Percentiles rank a stretch among this genome's conserved stretches.
Evolutionary conservation across 2,329 filamentous ascomycete species (phyloP).

Genomic region (Aspergillus phoenicis): DNA sequence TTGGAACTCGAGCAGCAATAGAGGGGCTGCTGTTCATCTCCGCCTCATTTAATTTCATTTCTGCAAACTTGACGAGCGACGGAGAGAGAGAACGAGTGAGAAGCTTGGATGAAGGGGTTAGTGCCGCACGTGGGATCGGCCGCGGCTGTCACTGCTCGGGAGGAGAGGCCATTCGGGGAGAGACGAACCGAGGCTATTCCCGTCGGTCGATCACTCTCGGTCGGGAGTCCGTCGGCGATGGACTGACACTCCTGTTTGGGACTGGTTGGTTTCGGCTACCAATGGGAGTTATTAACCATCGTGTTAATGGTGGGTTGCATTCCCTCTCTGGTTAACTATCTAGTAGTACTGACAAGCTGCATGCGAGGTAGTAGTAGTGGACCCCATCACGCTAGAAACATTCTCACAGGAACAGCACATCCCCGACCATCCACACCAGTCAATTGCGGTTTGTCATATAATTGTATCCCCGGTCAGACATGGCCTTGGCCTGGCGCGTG

Average conservation of each 20-base stretch:
- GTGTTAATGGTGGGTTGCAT: no score
- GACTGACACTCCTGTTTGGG: no score
- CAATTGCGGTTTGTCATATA: constrained; percentile 2
- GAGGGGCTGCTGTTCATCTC: neutral
- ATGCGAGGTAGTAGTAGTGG: no score
- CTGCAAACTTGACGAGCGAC: neutral
- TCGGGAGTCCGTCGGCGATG: neutral
- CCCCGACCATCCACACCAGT: no score
- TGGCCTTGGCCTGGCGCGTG: neutral
- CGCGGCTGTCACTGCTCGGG: neutral
- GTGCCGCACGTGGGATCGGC: neutral
- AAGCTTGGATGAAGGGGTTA: neutral
- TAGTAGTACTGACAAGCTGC: no score
- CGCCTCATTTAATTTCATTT: neutral
- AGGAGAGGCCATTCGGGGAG: no score
- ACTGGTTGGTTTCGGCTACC: neutral
- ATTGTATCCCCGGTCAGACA: constrained; percentile 4
- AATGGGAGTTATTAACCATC: no score
- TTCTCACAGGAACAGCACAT: no score
- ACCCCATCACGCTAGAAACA: no score
- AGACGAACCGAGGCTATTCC: neutral
- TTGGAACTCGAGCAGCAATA: neutral
- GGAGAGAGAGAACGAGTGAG: no score
- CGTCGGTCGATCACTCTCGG: neutral
- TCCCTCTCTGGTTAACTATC: no score